These are phyloP conservation scores for Torulaspora quercuum DNA, from an alignment of 805 yeast species.

Conservation along the genomic window DNA sequence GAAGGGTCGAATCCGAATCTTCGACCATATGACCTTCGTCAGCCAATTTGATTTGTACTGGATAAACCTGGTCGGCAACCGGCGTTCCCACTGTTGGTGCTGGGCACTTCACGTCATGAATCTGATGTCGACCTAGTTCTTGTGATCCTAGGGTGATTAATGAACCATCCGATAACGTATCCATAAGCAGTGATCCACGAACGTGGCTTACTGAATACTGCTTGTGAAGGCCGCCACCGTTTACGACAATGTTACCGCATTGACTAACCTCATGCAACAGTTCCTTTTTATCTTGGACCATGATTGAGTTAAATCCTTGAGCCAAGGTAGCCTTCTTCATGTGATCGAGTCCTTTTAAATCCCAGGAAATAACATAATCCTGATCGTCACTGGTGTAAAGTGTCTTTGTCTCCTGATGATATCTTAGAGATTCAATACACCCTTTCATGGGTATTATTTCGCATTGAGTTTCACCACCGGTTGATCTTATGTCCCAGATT, in stretches of 20 bases:
- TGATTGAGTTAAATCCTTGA: constrained; percentile 23
- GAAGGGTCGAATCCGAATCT: constrained; percentile 13
- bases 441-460: constrained; percentile 26
- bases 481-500: constrained; percentile 30
- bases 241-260: constrained; percentile 31
- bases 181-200: constrained; percentile 16
- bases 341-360: constrained; percentile 18
- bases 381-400: constrained; percentile 26
- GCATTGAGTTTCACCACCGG: constrained; percentile 20
- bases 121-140: constrained; percentile 29
- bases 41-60: neutral
- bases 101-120: constrained; percentile 22
- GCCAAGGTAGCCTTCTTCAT: constrained; percentile 22
- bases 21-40: constrained; percentile 2
- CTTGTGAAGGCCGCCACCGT: constrained; percentile 8
- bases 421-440: constrained; percentile 20
- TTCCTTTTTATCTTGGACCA: constrained; percentile 7
- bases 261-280: constrained; percentile 18
- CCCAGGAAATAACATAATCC: constrained; percentile 29
- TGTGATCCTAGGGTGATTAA: constrained; percentile 19
- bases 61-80: neutral
- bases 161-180: constrained; percentile 19
- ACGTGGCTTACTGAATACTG: constrained; percentile 7
- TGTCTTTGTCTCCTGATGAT: constrained; percentile 13
- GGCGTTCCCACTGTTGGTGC: constrained; percentile 1